A percentile compares a stretch with the other conserved stretches of the same genome.
Evolutionary conservation across 202 grass and related monocot genomes (phyloP).

Genomic region (Setaria italica): DNA sequence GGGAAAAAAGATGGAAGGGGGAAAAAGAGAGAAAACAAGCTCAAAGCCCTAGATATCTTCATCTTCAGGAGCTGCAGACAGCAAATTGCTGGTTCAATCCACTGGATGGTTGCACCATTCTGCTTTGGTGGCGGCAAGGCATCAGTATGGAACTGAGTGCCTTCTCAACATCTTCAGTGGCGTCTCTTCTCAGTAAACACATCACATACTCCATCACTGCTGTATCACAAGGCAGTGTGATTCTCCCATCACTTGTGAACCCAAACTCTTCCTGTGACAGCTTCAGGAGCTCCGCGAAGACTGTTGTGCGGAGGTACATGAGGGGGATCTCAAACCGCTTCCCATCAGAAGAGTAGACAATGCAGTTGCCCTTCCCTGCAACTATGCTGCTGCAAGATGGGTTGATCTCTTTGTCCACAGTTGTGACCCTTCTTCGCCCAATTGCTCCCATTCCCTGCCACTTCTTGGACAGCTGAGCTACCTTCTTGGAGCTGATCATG

Average conservation of each 20-base stretch:
- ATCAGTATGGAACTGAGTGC: constrained; percentile 51
- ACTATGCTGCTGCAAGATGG: constrained; percentile 30
- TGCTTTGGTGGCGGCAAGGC: constrained; percentile 52
- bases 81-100: constrained; percentile 40
- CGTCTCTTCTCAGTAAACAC: constrained; percentile 60
- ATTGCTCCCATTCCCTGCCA: constrained; percentile 61
- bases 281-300: constrained; percentile 62
- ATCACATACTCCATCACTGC: constrained; percentile 65
- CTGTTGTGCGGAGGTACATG: constrained; percentile 37
- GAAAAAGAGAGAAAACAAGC: constrained; percentile 29
- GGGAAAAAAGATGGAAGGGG: constrained; percentile 39
- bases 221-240: constrained; percentile 59
- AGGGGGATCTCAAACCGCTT: constrained; percentile 64
- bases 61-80: constrained; percentile 53
- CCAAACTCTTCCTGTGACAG: constrained; percentile 66
- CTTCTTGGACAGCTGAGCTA: constrained; percentile 65
- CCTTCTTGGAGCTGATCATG: constrained; percentile 70
- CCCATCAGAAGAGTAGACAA: constrained; percentile 61
- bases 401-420: constrained; percentile 34
- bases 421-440: constrained; percentile 48
- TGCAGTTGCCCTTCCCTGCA: constrained; percentile 55
- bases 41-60: constrained; percentile 19
- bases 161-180: constrained; percentile 59
- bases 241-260: constrained; percentile 50
- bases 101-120: constrained; percentile 29